Conservation (phyloP, 2,329 filamentous ascomycete species). For the Diplodia corticola region DNA sequence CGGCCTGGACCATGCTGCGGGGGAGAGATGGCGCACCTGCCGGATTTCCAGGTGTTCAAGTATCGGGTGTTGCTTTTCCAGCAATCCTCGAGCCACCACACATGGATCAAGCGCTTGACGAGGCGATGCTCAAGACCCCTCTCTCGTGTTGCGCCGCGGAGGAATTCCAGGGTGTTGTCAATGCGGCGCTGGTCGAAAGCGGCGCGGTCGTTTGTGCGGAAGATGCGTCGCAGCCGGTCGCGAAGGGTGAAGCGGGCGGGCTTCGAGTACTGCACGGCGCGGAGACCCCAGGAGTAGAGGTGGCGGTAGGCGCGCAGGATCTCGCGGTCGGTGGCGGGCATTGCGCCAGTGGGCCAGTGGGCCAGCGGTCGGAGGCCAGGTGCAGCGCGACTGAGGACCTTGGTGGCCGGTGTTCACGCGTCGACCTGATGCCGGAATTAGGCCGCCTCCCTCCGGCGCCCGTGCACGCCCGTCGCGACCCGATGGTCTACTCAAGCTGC, state of each 20-base stretch:
- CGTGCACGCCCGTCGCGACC: conserved; percentile 7
- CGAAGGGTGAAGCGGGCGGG: conserved; percentile 66
- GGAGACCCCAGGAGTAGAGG: conserved; percentile 66
- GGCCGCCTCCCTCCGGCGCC: too few species aligned
- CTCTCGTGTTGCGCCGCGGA: conserved; percentile 63
- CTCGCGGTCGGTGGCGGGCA: conserved; percentile 7
- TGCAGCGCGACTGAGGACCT: neutral
- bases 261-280: conserved; percentile 69
- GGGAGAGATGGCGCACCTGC: neutral
- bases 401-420: neutral
- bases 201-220: conserved; percentile 36
- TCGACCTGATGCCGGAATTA: neutral
- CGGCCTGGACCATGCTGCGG: too few species aligned
- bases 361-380: neutral
- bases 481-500: conserved; percentile 3
- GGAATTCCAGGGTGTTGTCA: conserved; percentile 68
- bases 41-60: conserved; percentile 1
- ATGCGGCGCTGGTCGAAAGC: conserved; percentile 49
- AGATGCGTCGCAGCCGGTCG: conserved; percentile 48
- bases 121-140: conserved; percentile 71
- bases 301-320: conserved; percentile 68
- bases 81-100: conserved; percentile 46
- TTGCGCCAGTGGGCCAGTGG: too few species aligned
- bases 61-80: conserved; percentile 7
- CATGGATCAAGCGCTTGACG: conserved; percentile 64